Base-by-base conservation (phyloP, 73 alveolate species). In the Blepharisma japonicum region DNA sequence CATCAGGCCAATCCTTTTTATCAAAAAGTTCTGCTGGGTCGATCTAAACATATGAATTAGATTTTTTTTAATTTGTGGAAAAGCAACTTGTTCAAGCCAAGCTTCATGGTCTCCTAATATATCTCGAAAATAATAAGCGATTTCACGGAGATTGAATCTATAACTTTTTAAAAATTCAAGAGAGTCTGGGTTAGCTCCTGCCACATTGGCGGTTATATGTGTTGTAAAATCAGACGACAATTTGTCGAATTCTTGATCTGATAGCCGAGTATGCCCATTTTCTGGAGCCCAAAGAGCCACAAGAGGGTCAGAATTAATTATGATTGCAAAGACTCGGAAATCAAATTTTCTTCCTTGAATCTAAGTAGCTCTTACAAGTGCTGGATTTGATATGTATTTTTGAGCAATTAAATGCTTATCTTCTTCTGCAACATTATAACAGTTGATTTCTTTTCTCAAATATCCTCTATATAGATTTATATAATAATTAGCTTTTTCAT, bases 261-360 rank as follows among this genome's bases (percentile, higher is more conserved):
- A 39, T 14, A 70, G 56, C 5, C 80, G 18, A 23, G 80, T 70
- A 45, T 70, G 80, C 32, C 80, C 80, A 45, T 70, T 70, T 14
- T 25, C 14, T 1, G 80, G 80, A 39, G 56, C 80, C 80, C 56
- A 45, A 7, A 25, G 32, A 11, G 27, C 80, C n/a, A 70, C 23
- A 1, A 70, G 39, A 70, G 80, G 80, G 38, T 39, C 80, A 39
- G 61, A 11, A 70, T 70, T 70, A 45, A 47, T n/a, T 9, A 25
- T n/a, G 20, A 70, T 11, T n/a, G 27, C 23, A 70, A 70, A 70
- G 42, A 70, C 80, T 14, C 80, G 71, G 27, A 70, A 45, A 45
- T 70, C 80, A 70, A 70, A 70, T 45, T 70, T 70, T 70, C 80
- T 70, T 7, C 80, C 80, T 45, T 70, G 55, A 45, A 70, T 70